Base-by-base conservation (phyloP, 495 filamentous ascomycete species). In the Usnea hakonensis region DNA sequence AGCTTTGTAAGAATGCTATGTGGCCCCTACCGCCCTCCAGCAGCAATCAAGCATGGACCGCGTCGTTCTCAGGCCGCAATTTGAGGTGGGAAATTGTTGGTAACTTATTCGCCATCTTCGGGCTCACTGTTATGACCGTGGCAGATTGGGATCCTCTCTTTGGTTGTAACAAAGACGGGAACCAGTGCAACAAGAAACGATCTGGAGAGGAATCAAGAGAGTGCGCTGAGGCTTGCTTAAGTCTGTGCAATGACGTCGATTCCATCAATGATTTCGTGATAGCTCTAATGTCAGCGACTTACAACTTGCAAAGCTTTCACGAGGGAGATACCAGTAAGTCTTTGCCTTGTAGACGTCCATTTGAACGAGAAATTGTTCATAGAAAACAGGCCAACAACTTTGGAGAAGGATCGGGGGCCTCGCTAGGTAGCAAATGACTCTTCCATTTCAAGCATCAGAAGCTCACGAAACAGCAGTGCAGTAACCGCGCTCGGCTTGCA, bases 41-140 rank as follows among this genome's bases (percentile, higher is more conserved):
- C 10, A 59, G 36, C 16, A 43, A 32, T 10, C 33, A 69, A 36
- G 77, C 74, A 52, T 79, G 70, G 64, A 75, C 65, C 58, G 71
- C 48, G 17, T 74, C 68, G 5, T 83, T 82, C 38, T 81, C 78
- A 0, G 84, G 81, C 0, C 65, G 68, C 16, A 77, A 79, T 50
- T 69, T 83, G 32, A 79, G 84, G 13, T 88, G 84, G 84, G 85
- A 87, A 69, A 70, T 80, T 4, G 65, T 85, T 5, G 85, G 79
- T 0, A 69, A 80, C 38, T 69, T 87, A 0, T 77, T 83, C n/a
- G 68, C 76, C 9, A 70, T 77, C 43, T 79, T 78, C 58, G 81
- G 77, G 7, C 65, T 78, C 44, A 69, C 77, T 30, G 61, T 76
- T 28, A 65, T 73, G 65, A 73, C 71, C 17, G 73, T 78, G 0